Percentiles rank a stretch among this genome's conserved stretches.
phyloP scores from a whole-genome alignment of 1,284 basidiomycete species.

The Wolfiporia cocos region DNA sequence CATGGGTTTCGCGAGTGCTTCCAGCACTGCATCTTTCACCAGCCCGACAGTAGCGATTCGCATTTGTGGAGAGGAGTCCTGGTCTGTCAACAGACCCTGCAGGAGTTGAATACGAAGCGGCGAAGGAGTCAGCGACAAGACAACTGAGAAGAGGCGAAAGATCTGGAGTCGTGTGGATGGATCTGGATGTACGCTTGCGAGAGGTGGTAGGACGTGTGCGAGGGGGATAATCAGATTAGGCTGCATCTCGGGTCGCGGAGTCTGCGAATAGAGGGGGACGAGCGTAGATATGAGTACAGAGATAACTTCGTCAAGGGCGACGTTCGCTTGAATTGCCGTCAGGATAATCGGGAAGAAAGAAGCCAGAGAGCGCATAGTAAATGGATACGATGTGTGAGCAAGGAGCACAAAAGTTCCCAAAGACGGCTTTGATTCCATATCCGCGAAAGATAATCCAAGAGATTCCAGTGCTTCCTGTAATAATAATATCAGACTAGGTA shows the following conservation, averaged over 20 bases:
- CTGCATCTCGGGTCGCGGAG: conserved; percentile 26
- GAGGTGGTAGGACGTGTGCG: conserved; percentile 39
- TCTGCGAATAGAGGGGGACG: conserved; percentile 19
- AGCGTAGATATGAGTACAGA: conserved; percentile 45
- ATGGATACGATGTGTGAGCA: conserved; percentile 33
- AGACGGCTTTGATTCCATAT: conserved; percentile 18
- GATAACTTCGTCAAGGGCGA: conserved; percentile 50
- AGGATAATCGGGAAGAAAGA: conserved; percentile 40
- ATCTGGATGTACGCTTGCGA: conserved; percentile 58
- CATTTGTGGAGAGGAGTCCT: conserved; percentile 53
- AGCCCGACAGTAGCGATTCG: conserved; percentile 59
- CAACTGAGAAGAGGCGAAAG: conserved; percentile 50
- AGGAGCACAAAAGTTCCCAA: conserved; percentile 40
- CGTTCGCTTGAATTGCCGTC: conserved; percentile 44
- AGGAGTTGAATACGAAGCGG: conserved; percentile 47
- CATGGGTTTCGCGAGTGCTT: conserved; percentile 31
- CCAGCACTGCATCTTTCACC: conserved; percentile 58
- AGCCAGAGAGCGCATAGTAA: conserved; percentile 20
- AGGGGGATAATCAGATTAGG: conserved; percentile 43
- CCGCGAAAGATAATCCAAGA: conserved; percentile 13
- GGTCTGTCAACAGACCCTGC: conserved; percentile 39
- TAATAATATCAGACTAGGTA: background rate
- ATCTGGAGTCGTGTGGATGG: conserved; percentile 48
- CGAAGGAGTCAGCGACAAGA: conserved; percentile 42
- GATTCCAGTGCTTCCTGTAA: conserved; percentile 17